Evolutionary conservation across 2,329 filamentous ascomycete species (phyloP), one percentile per base, ranked within the genome.

Genomic region (Epichloe hybrida): DNA sequence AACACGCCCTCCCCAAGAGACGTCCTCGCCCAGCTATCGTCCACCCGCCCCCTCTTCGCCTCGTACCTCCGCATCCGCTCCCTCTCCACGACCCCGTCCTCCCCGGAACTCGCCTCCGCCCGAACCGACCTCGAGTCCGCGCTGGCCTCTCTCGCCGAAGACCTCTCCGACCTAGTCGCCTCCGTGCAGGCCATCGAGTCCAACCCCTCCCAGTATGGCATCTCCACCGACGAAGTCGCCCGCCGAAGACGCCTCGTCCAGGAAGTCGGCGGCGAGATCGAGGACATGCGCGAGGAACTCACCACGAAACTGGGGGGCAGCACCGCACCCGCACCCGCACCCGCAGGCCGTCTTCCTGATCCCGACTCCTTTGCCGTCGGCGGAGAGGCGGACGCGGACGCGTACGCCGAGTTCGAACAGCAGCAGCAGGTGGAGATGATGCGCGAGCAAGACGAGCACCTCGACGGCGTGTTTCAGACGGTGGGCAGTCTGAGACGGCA

Each of bases 51-150:
- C 49, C 82, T 96, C 52, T 96, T 96, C 75, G 83, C 86, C 56
- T 96, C 90, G 15, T 98, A 95, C 73, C 79, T 95, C 42, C 91
- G 93, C 64, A 98, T 98, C 70, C 88, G 89, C 63, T 93, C 89
- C 44, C 83, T 95, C 27, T 79, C 83, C 53, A 83, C 83, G 40
- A 77, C 80, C 8, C 71, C 83, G 13, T 74, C 75, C 42, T 90
- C 87, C 17, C 89, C 88, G 12, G 93, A 98, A 66, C 87, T 98
- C 53, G 80, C 86, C 62, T 81, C 84, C 49, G 91, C 85, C 44
- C 79, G 83, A 51, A 65, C 77, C 51, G 86, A 90, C 58, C 82
- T 93, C 60, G 74, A 80, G 56, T 59, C 69, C 36, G 72, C 84
- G 23, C 79, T 93, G 51, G 72, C 75, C 46, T 74, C 84, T 27